Conservation (phyloP, 306 rosid species). For the Biancaea sappan region DNA sequence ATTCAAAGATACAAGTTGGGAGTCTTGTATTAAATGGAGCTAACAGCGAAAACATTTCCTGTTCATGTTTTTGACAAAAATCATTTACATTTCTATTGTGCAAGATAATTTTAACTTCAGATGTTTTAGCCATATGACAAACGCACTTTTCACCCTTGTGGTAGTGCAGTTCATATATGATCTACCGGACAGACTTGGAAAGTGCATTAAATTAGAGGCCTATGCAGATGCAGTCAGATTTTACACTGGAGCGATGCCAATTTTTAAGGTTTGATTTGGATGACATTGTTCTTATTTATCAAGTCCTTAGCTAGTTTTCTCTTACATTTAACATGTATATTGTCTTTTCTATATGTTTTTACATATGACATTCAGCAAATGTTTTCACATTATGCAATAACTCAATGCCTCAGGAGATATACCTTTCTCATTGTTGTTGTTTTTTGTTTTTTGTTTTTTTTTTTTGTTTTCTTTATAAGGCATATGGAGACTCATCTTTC, state of each 20-base stretch:
- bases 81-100: background rate
- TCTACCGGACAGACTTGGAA: conserved; percentile 86
- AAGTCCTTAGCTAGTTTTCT: conserved; percentile 25
- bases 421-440: conserved; percentile 26
- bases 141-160: conserved; percentile 36
- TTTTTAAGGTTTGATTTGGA: conserved; percentile 67
- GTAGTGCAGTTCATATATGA: conserved; percentile 87
- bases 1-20: background rate
- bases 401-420: conserved; percentile 28
- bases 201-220: conserved; percentile 86
- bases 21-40: conserved; percentile 19
- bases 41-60: conserved; percentile 4
- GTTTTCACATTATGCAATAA: background rate
- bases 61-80: background rate
- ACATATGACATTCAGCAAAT: background rate
- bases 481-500: conserved; percentile 91
- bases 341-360: too few species aligned
- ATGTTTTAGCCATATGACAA: conserved; percentile 25
- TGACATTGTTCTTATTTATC: conserved; percentile 18
- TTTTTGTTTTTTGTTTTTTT: too few species aligned
- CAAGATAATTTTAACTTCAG: background rate
- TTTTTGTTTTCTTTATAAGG: conserved; percentile 51
- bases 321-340: background rate
- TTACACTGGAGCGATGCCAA: conserved; percentile 91
- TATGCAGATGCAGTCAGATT: conserved; percentile 92